Conservation (phyloP, 257 asterid species). For the Nicotiana otophora region DNA sequence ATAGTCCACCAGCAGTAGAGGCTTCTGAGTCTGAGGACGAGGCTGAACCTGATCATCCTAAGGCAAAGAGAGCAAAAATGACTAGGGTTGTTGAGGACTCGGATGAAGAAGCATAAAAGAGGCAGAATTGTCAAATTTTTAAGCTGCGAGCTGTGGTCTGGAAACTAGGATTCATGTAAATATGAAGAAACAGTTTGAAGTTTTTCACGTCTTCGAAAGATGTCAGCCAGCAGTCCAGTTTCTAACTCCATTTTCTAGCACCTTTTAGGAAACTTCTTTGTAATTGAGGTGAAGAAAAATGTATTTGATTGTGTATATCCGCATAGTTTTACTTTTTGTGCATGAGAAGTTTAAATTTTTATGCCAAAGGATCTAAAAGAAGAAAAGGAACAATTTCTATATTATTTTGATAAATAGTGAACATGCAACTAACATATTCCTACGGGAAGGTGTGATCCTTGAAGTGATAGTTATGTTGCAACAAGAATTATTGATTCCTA, state of each 20-base stretch:
- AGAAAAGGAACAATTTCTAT: background rate
- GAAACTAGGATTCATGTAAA: background rate
- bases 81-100: constrained; percentile 48
- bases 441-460: background rate
- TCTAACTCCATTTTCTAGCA: background rate
- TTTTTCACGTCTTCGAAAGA: background rate
- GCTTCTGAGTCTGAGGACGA: constrained; percentile 29
- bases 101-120: constrained; percentile 43
- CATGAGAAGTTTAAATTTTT: background rate
- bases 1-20: constrained; percentile 38
- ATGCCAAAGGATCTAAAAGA: background rate
- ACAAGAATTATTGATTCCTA: background rate
- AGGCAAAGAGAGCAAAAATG: constrained; percentile 42
- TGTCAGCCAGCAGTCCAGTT: background rate
- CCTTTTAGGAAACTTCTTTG: background rate
- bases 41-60: constrained; percentile 32
- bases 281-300: background rate
- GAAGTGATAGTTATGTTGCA: background rate
- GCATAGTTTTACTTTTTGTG: background rate
- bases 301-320: background rate
- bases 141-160: background rate
- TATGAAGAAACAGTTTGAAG: background rate
- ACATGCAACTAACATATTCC: background rate
- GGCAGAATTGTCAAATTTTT: background rate
- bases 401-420: background rate